Base-by-base conservation (phyloP, 192 early-diverging fungal genomes). In the Mortierella claussenii region DNA sequence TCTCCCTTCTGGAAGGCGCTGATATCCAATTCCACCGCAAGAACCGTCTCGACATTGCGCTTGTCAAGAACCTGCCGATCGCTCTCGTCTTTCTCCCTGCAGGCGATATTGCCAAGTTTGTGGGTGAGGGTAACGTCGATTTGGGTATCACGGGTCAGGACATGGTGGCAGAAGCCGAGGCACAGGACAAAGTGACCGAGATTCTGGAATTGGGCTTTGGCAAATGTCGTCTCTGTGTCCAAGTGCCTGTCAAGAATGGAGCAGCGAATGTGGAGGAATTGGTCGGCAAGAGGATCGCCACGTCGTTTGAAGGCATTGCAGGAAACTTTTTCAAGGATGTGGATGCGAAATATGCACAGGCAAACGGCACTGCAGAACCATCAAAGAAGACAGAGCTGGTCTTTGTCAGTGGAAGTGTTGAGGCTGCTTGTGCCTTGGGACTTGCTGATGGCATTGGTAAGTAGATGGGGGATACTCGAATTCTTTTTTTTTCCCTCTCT, bases 91-190 rank as follows among this genome's bases (percentile, higher is more conserved):
- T 99, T 73, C 79, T 99, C 36, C 95, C 95, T 2, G 97, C 97
- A 6, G 90, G 92, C 11, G 96, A 99, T 78, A 99, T 99, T 68
- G 90, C 96, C 48, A 93, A 97, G 47, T 99, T 93, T 66, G 95
- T 99, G 36, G 97, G 89, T 43, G 92, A 94, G 45, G 97, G 97
- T 27, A 95, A 95, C 78, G 93, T 98, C 13, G 97, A 99, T 78
- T 61, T 99, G 46, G 97, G 97, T 9, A 98, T 99, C 56, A 97
- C 97, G 7, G 97, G 97, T 15, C 88, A 96, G 76, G 97, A 99
- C 75, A 97, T 98, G 86, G 89, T 97, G 24, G 88, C 89, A 32
- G 97, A 99, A 76, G 87, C 88, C 13, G 88, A 87, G 52, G 88
- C 86, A 4, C 60, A 89, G 37, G 89, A 93, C 50, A 92, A 93